Conservation (phyloP, 1,139 yeast genomes). For the Geotrichum fermentans region DNA sequence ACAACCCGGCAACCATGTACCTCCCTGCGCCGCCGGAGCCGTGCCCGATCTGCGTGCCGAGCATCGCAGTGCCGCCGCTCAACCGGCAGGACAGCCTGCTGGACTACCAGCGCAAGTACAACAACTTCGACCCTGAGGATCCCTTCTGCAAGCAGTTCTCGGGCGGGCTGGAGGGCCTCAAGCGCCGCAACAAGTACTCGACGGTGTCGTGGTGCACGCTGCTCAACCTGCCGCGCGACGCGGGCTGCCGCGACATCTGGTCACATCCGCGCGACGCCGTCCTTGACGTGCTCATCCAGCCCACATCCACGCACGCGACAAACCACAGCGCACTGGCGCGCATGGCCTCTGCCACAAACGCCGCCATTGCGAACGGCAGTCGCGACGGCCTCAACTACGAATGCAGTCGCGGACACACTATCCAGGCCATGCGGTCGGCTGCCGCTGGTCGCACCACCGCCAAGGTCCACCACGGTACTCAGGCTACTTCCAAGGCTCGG, state of each 20-base stretch:
- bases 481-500: too few species aligned
- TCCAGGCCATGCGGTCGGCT: not conserved
- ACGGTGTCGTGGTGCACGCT: constrained; percentile 10
- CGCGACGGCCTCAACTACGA: constrained; percentile 3
- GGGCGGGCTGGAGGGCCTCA: constrained; percentile 10
- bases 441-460: not conserved
- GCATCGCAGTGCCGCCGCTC: constrained; percentile 2
- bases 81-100: not conserved
- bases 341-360: constrained; percentile 2
- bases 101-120: constrained; percentile 4
- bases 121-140: constrained; percentile 11
- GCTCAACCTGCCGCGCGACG: constrained; percentile 11
- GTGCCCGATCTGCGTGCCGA: constrained; percentile 10
- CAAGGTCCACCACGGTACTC: too few species aligned
- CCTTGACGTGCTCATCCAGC: not conserved
- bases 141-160: constrained; percentile 11
- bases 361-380: not conserved
- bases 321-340: not conserved
- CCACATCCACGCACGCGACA: not conserved
- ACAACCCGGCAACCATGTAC: constrained; percentile 12
- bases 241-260: constrained; percentile 8
- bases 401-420: constrained; percentile 8
- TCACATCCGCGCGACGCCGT: constrained; percentile 12
- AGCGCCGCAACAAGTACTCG: constrained; percentile 7
- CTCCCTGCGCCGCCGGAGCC: constrained; percentile 13